Percentiles rank a stretch among this genome's conserved stretches.
phyloP scores from a whole-genome alignment of 1,139 yeast genomes.

The Protomyces gravidus region DNA sequence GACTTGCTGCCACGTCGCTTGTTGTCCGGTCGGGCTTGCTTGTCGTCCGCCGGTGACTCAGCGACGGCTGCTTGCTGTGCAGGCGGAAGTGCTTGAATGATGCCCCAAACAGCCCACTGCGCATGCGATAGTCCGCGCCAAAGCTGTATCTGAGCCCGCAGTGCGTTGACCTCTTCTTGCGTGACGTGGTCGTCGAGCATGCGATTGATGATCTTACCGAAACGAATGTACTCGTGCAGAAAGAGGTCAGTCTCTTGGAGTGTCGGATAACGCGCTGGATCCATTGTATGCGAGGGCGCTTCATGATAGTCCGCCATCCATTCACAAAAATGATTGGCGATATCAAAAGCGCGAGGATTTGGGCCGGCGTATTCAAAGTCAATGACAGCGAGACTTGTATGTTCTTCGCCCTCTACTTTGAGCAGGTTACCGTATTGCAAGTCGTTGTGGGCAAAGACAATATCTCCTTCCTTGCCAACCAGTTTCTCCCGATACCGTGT shows the following conservation, averaged over 20 bases:
- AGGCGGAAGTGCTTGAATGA: constrained; percentile 52
- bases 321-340: constrained; percentile 83
- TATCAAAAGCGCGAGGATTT: constrained; percentile 84
- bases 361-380: constrained; percentile 96
- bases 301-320: constrained; percentile 96
- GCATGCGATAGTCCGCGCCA: constrained; percentile 83
- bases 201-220: constrained; percentile 12
- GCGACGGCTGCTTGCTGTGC: background rate
- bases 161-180: constrained; percentile 50
- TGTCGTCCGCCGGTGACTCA: constrained; percentile 8
- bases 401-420: constrained; percentile 50
- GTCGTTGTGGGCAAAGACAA: constrained; percentile 61
- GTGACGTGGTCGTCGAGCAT: constrained; percentile 44
- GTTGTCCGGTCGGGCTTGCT: background rate
- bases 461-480: constrained; percentile 46
- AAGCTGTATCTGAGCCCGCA: constrained; percentile 60
- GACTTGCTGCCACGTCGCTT: background rate
- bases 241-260: constrained; percentile 65
- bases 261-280: constrained; percentile 59
- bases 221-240: constrained; percentile 24
- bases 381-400: constrained; percentile 78
- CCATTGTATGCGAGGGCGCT: constrained; percentile 57
- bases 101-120: constrained; percentile 89
- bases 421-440: constrained; percentile 89
- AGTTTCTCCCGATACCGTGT: constrained; percentile 49